Evolutionary conservation across 306 rosid genomes (phyloP).

Genomic region (Quercus cerris): DNA sequence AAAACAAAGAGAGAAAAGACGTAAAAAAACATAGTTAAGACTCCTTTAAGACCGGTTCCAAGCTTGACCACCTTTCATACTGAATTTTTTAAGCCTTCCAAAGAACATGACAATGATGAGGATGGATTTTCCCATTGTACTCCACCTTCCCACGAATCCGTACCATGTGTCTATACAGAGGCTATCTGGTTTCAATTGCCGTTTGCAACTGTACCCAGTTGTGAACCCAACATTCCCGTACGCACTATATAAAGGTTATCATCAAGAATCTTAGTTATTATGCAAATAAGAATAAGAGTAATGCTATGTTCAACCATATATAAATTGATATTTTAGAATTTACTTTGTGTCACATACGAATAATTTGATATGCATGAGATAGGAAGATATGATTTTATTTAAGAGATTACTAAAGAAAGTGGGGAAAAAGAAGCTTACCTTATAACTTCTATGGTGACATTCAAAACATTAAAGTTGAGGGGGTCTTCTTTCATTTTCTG

Average conservation of each 20-base stretch:
- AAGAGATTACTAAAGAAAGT: neutral
- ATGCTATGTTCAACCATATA: too few relatives aligned
- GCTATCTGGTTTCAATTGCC: slow-evolving; percentile 25
- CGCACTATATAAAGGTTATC: slow-evolving; percentile 43
- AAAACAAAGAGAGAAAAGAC: too few relatives aligned
- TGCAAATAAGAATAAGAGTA: too few relatives aligned
- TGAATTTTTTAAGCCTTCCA: slow-evolving; percentile 71
- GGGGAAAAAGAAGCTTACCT: slow-evolving; percentile 24
- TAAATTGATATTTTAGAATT: too few relatives aligned
- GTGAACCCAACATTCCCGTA: slow-evolving; percentile 79
- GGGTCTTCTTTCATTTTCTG: slow-evolving; percentile 61
- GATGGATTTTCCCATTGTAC: slow-evolving; percentile 42
- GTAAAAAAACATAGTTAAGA: neutral
- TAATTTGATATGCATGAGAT: too few relatives aligned
- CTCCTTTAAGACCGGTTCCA: slow-evolving; percentile 33
- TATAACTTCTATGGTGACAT: slow-evolving; percentile 56
- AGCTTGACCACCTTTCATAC: slow-evolving; percentile 42
- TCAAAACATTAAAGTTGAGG: slow-evolving; percentile 60
- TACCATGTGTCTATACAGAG: slow-evolving; percentile 48
- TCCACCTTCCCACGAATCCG: slow-evolving; percentile 63
- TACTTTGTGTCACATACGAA: too few relatives aligned
- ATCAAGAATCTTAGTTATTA: neutral
- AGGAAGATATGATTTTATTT: too few relatives aligned
- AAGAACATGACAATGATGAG: slow-evolving; percentile 61
- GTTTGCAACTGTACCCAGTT: slow-evolving; percentile 58